Conservation (phyloP, 78 protist genomes). For the Pelomyxa schiedti region DNA sequence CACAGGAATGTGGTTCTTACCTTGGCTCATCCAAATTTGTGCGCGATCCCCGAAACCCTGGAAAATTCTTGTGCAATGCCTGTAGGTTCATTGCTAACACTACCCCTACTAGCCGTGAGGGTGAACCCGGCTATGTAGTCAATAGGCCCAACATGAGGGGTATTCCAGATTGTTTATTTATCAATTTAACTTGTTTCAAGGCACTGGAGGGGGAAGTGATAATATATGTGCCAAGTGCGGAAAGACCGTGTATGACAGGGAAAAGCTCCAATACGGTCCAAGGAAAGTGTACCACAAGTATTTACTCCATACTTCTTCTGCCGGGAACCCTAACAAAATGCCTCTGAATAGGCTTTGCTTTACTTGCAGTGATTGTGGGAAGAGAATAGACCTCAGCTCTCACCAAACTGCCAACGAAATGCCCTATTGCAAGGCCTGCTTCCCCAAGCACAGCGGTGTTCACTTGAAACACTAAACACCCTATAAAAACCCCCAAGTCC, state of each 20-base stretch:
- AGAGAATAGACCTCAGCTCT: background rate
- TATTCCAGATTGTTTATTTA: too few relatives aligned
- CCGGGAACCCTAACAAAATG: background rate
- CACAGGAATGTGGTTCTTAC: background rate
- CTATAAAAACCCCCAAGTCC: too few relatives aligned
- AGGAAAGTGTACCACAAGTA: background rate
- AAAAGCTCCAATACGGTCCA: background rate
- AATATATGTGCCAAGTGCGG: background rate
- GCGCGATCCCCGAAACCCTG: background rate
- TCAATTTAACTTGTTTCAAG: too few relatives aligned
- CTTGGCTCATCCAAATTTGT: background rate
- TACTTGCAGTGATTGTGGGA: background rate
- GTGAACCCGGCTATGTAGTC: background rate
- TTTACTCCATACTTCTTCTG: background rate
- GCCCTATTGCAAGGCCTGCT: background rate
- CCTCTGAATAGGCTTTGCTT: background rate
- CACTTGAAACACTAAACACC: too few relatives aligned
- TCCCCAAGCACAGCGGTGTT: background rate
- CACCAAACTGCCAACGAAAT: background rate
- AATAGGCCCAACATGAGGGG: background rate
- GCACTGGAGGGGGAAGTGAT: too few relatives aligned
- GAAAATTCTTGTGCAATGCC: background rate
- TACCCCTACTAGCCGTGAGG: background rate
- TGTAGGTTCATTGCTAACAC: background rate
- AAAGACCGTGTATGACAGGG: background rate